Evolutionary conservation across 2,329 filamentous ascomycete genomes (phyloP), one percentile per base, ranked within the genome.

Genomic region (Cylindrodendrum hubeiense): DNA sequence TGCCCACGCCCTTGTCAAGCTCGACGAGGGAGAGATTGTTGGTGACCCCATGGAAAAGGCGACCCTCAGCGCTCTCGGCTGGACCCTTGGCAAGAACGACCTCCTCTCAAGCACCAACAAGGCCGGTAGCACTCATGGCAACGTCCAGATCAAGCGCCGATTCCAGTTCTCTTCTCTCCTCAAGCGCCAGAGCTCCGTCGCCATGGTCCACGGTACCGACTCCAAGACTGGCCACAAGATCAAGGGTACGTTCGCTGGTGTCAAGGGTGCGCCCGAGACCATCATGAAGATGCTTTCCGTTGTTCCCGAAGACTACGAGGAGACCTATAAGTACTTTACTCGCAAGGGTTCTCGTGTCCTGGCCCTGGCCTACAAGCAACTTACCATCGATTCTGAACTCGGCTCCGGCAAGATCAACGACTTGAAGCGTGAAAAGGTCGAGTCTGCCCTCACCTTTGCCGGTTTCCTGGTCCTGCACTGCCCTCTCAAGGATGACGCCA

Each of bases 41-140:
- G 96, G 96, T 75, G 96, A 99, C 76, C 96, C 96, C 2, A 99
- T 99, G 96, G 96, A 99, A 78, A 98, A 98, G 82, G 96, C 96
- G 47, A 98, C 96, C 2, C 84, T 99, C 28, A 85, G 87, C 52
- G 94, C 95, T 60, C 90, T 99, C 12, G 95, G 95, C 58, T 99
- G 96, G 96, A 90, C 87, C 61, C 87, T 99, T n/a, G 95, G 95
- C 51, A 91, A 90, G 75, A 96, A 97, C 71, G 95, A 99, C 75
- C 90, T 88, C 33, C 87, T 99, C 17, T 89, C 89, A 28, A 92
- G 90, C 79, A 85, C 87, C 21, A 73, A 71, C 66, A 81, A 80
- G 71, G 76, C 77, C 50, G 76, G 76, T 37, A 74, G 69, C 53
- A 76, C 77, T 9, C 77, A 79, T 21, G 94, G 97, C 63, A 90